phyloP scores from a whole-genome alignment of 352 stramenopile genomes.

The Phytophthora palmivora region DNA sequence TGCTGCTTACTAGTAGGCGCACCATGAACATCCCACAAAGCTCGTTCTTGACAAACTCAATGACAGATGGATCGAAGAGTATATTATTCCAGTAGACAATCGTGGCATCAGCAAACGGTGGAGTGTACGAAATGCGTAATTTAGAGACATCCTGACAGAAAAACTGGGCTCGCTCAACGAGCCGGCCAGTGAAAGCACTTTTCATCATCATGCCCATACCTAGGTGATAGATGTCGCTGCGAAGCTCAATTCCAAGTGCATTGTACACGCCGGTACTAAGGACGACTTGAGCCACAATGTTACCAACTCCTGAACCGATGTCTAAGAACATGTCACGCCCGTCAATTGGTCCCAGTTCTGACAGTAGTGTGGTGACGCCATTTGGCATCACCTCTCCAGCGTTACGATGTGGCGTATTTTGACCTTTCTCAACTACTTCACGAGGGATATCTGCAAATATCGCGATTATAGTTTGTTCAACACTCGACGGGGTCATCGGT shows the following conservation, averaged over 20 bases:
- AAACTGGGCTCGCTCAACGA: too few relatives aligned
- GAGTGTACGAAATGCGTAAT: too few relatives aligned
- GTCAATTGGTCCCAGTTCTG: background rate
- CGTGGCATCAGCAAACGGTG: too few relatives aligned
- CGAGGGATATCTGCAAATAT: conserved; percentile 7
- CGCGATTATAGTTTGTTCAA: background rate
- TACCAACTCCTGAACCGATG: conserved; percentile 8
- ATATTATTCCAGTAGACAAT: too few relatives aligned
- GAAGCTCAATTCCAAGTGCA: conserved; percentile 14
- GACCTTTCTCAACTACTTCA: background rate
- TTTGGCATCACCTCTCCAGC: too few relatives aligned
- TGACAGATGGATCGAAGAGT: too few relatives aligned
- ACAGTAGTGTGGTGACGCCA: background rate
- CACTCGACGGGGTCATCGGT: background rate
- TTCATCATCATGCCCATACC: background rate
- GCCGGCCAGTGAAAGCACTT: too few relatives aligned
- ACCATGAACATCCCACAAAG: too few relatives aligned
- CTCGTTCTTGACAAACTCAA: too few relatives aligned
- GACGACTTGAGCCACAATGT: conserved; percentile 11
- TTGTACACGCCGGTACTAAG: background rate
- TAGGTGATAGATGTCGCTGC: too few relatives aligned
- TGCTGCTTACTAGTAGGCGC: too few relatives aligned
- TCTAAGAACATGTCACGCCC: conserved; percentile 2
- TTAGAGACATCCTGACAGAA: too few relatives aligned
- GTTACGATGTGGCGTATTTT: conserved; percentile 3